Conservation (phyloP, 345 rosid genomes). For the Lumnitzera racemosa region DNA sequence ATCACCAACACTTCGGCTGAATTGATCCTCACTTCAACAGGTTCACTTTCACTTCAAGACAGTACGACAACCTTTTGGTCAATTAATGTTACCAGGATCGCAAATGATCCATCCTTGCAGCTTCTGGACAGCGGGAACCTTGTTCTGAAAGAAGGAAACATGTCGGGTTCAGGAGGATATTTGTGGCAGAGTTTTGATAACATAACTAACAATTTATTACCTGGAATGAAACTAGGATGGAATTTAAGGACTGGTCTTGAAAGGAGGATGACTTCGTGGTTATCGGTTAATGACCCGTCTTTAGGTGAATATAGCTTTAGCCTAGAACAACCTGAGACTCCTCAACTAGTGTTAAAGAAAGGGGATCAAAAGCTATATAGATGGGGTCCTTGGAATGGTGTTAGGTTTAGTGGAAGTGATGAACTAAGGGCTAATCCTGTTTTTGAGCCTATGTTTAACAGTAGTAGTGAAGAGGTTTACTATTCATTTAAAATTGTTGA, state of each 20-base stretch:
- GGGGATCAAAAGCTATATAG: conserved; percentile 15
- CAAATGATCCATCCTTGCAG: conserved; percentile 7
- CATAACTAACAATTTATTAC: conserved; percentile 18
- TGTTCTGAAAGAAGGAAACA: conserved; percentile 11
- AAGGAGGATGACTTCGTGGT: conserved; percentile 22
- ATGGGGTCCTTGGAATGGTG: conserved; percentile 32
- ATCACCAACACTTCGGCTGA: conserved; percentile 13
- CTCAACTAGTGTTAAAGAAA: conserved; percentile 20
- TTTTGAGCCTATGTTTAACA: conserved; percentile 13
- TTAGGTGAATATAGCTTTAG: conserved; percentile 15
- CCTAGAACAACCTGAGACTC: conserved; percentile 17
- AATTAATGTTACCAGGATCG: not conserved
- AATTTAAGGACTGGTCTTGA: conserved; percentile 17
- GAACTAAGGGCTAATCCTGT: conserved; percentile 15
- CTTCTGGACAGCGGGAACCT: conserved; percentile 26
- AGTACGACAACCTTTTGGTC: conserved; percentile 9
- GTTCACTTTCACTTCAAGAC: conserved; percentile 9
- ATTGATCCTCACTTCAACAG: conserved; percentile 8
- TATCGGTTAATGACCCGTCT: conserved; percentile 7
- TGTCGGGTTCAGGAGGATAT: not conserved
- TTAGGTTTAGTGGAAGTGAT: conserved; percentile 18
- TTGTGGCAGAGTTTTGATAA: conserved; percentile 33
- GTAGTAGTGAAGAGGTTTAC: conserved; percentile 15
- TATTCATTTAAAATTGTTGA: conserved; percentile 7
- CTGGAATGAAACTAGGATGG: conserved; percentile 34